These are phyloP conservation scores for Candida orba DNA, from an alignment of 805 yeast species.

Conservation along the genomic window DNA sequence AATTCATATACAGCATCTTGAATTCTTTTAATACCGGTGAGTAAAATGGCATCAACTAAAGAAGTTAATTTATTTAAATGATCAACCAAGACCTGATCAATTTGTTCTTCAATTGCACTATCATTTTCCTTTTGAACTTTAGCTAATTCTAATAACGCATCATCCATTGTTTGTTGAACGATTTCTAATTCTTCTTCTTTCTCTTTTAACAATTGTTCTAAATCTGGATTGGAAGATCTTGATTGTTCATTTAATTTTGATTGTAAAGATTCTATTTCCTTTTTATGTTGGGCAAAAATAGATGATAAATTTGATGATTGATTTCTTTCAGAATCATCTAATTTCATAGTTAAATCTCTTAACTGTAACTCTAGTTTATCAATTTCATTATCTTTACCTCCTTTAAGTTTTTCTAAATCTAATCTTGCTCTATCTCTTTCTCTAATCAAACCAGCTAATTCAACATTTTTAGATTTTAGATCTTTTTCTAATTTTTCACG, in stretches of 20 bases:
- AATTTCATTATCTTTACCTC: slow-evolving; percentile 55
- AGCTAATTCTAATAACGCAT: slow-evolving; percentile 55
- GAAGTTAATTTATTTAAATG: slow-evolving; percentile 45
- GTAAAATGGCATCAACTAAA: slow-evolving; percentile 63
- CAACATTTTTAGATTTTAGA: slow-evolving; percentile 76
- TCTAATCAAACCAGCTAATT: slow-evolving; percentile 79
- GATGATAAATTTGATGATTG: slow-evolving; percentile 58
- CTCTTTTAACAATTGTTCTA: slow-evolving; percentile 45
- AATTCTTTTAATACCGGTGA: slow-evolving; percentile 60
- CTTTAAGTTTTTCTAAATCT: slow-evolving; percentile 66
- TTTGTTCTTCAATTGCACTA: slow-evolving; percentile 49
- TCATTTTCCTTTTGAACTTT: slow-evolving; percentile 41
- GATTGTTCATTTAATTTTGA: slow-evolving; percentile 24
- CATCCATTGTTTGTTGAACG: slow-evolving; percentile 72
- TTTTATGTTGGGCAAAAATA: slow-evolving; percentile 53
- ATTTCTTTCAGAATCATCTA: slow-evolving; percentile 51
- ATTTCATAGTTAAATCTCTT: slow-evolving; percentile 50
- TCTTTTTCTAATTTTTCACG: slow-evolving; percentile 79
- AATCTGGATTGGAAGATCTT: slow-evolving; percentile 20
- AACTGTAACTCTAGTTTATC: slow-evolving; percentile 60
- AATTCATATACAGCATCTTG: slow-evolving; percentile 67
- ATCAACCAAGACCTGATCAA: slow-evolving; percentile 42
- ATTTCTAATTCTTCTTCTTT: slow-evolving; percentile 77
- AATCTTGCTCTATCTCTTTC: slow-evolving; percentile 86
- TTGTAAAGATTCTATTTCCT: slow-evolving; percentile 50